Conservation (phyloP, 805 yeast genomes). For the Peterozyma toletana region DNA sequence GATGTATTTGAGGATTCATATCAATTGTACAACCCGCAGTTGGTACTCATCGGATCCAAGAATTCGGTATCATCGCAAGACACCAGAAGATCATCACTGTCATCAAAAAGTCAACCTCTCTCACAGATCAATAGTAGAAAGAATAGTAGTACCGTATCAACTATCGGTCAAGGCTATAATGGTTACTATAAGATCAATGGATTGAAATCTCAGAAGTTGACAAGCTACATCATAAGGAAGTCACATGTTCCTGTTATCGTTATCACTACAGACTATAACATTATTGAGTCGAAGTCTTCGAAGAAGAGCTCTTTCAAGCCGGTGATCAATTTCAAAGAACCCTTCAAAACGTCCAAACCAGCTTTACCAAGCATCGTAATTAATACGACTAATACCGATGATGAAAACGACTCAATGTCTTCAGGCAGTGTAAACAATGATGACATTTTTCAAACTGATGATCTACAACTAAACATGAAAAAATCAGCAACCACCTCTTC, state of each 20-base stretch:
- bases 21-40: slow-evolving; percentile 50
- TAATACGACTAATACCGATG: slow-evolving; percentile 3
- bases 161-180: slow-evolving; percentile 11
- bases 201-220: slow-evolving; percentile 6
- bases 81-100: slow-evolving; percentile 5
- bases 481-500: neutral
- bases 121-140: neutral
- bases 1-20: slow-evolving; percentile 46
- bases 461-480: neutral
- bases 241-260: slow-evolving; percentile 10
- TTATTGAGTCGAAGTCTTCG: neutral
- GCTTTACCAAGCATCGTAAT: neutral
- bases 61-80: slow-evolving; percentile 18
- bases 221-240: slow-evolving; percentile 6
- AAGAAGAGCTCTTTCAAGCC: neutral
- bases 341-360: neutral
- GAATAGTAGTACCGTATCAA: slow-evolving; percentile 4
- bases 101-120: neutral
- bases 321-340: neutral
- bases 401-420: slow-evolving; percentile 5
- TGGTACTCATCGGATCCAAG: slow-evolving; percentile 36
- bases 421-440: neutral
- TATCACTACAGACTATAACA: slow-evolving; percentile 4
- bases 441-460: neutral
- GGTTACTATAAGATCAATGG: slow-evolving; percentile 8